phyloP scores from a whole-genome alignment of 2,329 filamentous ascomycete genomes.

The Alternaria arbusti region DNA sequence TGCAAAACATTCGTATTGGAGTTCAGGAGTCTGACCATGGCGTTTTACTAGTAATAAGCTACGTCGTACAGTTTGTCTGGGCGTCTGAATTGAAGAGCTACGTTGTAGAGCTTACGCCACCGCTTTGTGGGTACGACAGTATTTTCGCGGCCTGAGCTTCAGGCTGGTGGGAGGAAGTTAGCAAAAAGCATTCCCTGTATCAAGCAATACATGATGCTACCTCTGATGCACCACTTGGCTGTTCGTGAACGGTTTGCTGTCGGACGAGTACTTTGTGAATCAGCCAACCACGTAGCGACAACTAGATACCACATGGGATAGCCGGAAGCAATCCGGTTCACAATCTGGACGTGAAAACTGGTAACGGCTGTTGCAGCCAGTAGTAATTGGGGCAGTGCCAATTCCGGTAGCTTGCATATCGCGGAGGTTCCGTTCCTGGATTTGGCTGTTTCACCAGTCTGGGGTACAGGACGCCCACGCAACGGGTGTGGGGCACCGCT shows the following conservation, averaged over 20 bases:
- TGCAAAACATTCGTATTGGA: background rate
- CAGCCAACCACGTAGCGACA: constrained; percentile 59
- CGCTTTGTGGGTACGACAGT: background rate
- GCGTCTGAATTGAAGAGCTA: background rate
- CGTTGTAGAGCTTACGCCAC: background rate
- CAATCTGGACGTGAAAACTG: constrained; percentile 91
- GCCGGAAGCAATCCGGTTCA: constrained; percentile 85
- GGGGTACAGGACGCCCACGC: constrained; percentile 21
- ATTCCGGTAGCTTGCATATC: constrained; percentile 37
- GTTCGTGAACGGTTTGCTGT: background rate
- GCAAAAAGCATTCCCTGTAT: constrained; percentile 86
- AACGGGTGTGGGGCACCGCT: constrained; percentile 50
- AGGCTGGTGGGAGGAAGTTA: constrained; percentile 90
- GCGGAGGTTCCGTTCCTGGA: constrained; percentile 8
- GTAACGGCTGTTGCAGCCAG: constrained; percentile 75
- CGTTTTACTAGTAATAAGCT: background rate
- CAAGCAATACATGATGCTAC: constrained; percentile 80
- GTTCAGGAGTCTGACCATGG: background rate
- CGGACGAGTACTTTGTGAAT: background rate
- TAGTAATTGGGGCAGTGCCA: constrained; percentile 76
- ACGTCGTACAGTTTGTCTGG: background rate
- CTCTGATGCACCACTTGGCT: constrained; percentile 29
- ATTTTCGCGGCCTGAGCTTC: constrained; percentile 14
- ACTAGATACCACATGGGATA: constrained; percentile 92
- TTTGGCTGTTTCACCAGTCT: constrained; percentile 13